Evolutionary conservation across 495 filamentous ascomycete genomes (phyloP), one percentile per base, ranked within the genome.

Genomic region (Annulohypoxylon maeteangense): DNA sequence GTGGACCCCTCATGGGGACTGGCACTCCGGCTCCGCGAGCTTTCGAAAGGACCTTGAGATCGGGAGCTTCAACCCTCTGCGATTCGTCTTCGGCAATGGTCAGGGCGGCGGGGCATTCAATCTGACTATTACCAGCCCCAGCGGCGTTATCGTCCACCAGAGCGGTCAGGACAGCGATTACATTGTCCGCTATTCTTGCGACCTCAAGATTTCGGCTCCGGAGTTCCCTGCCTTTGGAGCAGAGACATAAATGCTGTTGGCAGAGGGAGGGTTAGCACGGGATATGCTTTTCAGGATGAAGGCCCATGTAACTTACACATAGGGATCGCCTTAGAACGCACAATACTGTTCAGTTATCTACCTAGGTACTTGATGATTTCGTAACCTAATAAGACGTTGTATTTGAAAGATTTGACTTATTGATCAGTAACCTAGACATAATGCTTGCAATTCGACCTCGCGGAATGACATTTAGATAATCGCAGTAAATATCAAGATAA

Each of bases 91-190:
- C 44, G 67, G 22, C 1, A 54, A 70, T 7, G 67, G 31, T 4
- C 67, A 70, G 61, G 40, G 45, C 3, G 67, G 67, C 25, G 61
- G 67, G 16, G 6, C 16, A 3, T 70, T 65, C 45, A 54, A 62
- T 22, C 27, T 70, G 6, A 65, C 61, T 7, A 70, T 70, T n/a
- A 70, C 67, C 4, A 70, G 67, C 36, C 67, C 67, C 0, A 70
- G 67, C 25, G 67, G 67, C 7, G 14, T 70, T 2, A 65, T 70
- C 11, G 61, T 65, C 0, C 67, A 70, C 32, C 67, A 65, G 61
- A 60, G 54, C 0, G 61, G 67, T 40, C 54, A 61, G 7, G 55
- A 65, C 11, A 70, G 58, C 32, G 67, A 65, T 47, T 65, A 62
- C 55, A 25, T 70, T 18, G 67, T 70, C 7, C 44, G 61, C 12